Conservation (phyloP, 2,329 filamentous ascomycete species). For the Thelonectria discophora region DNA sequence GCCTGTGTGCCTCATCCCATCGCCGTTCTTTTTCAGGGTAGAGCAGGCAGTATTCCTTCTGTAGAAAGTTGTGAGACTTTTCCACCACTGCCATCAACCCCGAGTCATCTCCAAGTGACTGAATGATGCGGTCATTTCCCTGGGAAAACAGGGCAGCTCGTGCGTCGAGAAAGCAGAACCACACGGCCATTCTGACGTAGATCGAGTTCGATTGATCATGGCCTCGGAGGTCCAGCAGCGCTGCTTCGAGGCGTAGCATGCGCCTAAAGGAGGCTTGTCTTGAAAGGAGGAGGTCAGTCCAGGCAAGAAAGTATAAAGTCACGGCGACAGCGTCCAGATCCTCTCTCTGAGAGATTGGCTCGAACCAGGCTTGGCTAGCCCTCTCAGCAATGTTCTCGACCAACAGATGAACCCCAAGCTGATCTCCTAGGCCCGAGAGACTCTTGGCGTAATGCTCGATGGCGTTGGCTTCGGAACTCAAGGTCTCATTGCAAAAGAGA, state of each 20-base stretch:
- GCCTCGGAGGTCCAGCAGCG: too few relatives aligned
- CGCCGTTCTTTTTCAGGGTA: slow-evolving; percentile 1
- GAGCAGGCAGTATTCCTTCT: neutral
- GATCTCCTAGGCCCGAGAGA: too few relatives aligned
- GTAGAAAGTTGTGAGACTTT: too few relatives aligned
- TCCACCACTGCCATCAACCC: too few relatives aligned
- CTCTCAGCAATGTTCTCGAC: too few relatives aligned
- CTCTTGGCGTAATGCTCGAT: too few relatives aligned
- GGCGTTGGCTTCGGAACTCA: too few relatives aligned
- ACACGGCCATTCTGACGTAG: slow-evolving; percentile 1
- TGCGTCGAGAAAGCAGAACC: slow-evolving; percentile 5
- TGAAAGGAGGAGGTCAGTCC: slow-evolving; percentile 1
- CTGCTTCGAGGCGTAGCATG: neutral
- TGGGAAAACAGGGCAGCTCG: neutral
- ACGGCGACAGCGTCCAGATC: neutral
- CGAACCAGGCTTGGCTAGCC: too few relatives aligned
- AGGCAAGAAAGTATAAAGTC: neutral
- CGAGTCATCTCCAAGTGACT: too few relatives aligned
- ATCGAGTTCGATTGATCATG: neutral
- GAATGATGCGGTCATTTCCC: too few relatives aligned
- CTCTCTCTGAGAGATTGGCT: neutral
- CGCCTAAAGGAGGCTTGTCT: neutral
- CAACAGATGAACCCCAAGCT: too few relatives aligned
- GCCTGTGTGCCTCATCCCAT: neutral
- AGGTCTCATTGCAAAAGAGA: too few relatives aligned